These are phyloP conservation scores for Phoma herbarum DNA, from an alignment of 2,329 filamentous ascomycete species.

Conservation along the genomic window DNA sequence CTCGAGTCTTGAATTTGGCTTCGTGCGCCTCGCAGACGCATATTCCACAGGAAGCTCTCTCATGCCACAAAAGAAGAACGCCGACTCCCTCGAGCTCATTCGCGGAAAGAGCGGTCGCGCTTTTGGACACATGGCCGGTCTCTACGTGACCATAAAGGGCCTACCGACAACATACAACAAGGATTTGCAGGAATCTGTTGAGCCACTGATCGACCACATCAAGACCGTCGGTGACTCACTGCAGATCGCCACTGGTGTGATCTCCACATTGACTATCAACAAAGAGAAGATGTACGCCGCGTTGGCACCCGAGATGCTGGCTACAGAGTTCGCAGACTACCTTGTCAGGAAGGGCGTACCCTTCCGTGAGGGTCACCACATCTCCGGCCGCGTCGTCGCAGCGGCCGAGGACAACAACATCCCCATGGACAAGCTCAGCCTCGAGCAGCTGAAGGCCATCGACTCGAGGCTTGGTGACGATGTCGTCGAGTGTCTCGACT, in stretches of 20 bases:
- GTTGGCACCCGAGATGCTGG: constrained; percentile 84
- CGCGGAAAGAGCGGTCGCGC: constrained; percentile 79
- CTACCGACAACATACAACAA: constrained; percentile 89
- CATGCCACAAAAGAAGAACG: constrained; percentile 89
- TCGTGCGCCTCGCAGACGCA: constrained; percentile 77
- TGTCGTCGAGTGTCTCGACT: constrained; percentile 76
- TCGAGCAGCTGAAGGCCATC: constrained; percentile 72
- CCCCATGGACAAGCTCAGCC: constrained; percentile 74
- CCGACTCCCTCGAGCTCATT: constrained; percentile 76
- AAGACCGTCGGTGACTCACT: constrained; percentile 84
- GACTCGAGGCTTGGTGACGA: constrained; percentile 76
- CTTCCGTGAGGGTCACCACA: constrained; percentile 83
- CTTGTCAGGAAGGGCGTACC: constrained; percentile 73
- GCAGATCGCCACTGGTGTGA: constrained; percentile 81
- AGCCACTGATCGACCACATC: constrained; percentile 85
- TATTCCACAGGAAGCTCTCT: constrained; percentile 80
- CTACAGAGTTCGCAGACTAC: constrained; percentile 73
- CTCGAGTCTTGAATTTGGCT: constrained; percentile 77
- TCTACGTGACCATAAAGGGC: constrained; percentile 79
- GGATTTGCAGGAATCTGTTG: constrained; percentile 86
- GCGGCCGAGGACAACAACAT: constrained; percentile 71
- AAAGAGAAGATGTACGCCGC: constrained; percentile 81
- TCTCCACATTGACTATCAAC: constrained; percentile 74
- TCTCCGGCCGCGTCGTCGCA: constrained; percentile 76
- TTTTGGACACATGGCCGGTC: constrained; percentile 82